Evolutionary conservation across 805 yeast genomes (phyloP), one percentile per base, ranked within the genome.

Genomic region (Ogataea henricii): DNA sequence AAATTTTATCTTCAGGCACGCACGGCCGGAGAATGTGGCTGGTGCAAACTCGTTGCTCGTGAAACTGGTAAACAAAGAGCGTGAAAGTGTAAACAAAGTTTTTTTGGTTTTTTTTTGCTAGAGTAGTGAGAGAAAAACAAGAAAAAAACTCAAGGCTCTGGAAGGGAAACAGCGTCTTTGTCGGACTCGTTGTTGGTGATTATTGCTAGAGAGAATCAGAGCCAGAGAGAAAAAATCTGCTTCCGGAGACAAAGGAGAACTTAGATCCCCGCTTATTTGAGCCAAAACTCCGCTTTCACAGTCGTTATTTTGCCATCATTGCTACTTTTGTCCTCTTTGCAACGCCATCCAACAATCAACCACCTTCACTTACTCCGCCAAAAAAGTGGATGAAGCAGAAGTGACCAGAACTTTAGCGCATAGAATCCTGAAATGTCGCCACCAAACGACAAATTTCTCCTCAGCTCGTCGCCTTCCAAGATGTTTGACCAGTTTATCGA

Each of bases 381-480:
- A n/a, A 14, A 25, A 17, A 26, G 42, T 39, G 42, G 27, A 26
- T 39, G 42, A 25, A 39, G 33, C 42, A 39, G 7, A 6, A 17
- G 14, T 22, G 27, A 33, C 17, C 32, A 23, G 18, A 14, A 39
- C 7, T 26, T 17, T 13, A 22, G 33, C 30, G 21, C 26, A 14
- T n/a, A 35, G 8, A 21, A 7, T 21, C 18, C 21, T 23, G 23
- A 14, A 27, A 55, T 57, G 60, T 50, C 62, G 45, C 45, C 55
- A n/a, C 43, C 49, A 20, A 51, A 40, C 45, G 55, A 55, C 46
- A 53, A 40, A 40, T 53, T 46, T 34, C 52, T 58, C 27, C 43
- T 55, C 38, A 58, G 63, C 40, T 62, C 66, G n/a, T 60, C 64
- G 39, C 66, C 66, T 8, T 53, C 64, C 4, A 60, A 59, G 50